Evolutionary conservation across 2,329 filamentous ascomycete species (phyloP).

Genomic region (Aspergillus tanneri): DNA sequence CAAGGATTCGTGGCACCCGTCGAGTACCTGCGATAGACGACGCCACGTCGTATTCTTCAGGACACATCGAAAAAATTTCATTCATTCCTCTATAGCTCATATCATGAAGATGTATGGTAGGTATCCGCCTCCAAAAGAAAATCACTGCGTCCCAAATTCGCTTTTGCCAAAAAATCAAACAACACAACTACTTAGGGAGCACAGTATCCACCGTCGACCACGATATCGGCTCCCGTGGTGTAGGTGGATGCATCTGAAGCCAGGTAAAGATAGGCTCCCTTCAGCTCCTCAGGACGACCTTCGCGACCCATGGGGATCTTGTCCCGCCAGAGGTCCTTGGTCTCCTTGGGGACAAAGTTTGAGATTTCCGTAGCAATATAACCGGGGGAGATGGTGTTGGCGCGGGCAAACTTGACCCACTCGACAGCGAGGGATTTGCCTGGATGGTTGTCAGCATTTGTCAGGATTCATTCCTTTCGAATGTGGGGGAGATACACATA

Average conservation of each 20-base stretch:
- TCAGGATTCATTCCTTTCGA: slow-evolving; percentile 31
- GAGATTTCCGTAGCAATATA: slow-evolving; percentile 75
- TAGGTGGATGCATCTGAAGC: slow-evolving; percentile 80
- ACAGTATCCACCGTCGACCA: slow-evolving; percentile 72
- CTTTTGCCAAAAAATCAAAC: neutral
- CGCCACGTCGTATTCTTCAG: no score
- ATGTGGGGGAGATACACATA: slow-evolving; percentile 35
- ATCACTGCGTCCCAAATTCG: neutral
- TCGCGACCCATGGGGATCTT: slow-evolving; percentile 80
- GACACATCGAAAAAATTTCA: no score
- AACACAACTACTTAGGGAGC: slow-evolving; percentile 17
- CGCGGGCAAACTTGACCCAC: slow-evolving; percentile 72
- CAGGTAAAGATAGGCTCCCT: slow-evolving; percentile 79
- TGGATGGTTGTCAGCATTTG: slow-evolving; percentile 38
- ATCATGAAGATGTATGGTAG: neutral
- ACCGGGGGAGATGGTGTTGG: slow-evolving; percentile 71
- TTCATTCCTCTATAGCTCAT: slow-evolving; percentile 10
- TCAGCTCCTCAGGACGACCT: slow-evolving; percentile 70
- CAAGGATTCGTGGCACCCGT: slow-evolving; percentile 8
- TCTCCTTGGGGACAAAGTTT: slow-evolving; percentile 62
- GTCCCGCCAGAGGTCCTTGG: slow-evolving; percentile 70
- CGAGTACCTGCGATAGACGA: slow-evolving; percentile 4
- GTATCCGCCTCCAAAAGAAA: neutral
- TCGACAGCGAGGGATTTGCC: slow-evolving; percentile 71
- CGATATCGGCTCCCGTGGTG: slow-evolving; percentile 71